Evolutionary conservation across 2,329 filamentous ascomycete genomes (phyloP), one percentile per base, ranked within the genome.

Genomic region (Diaporthe vexans): DNA sequence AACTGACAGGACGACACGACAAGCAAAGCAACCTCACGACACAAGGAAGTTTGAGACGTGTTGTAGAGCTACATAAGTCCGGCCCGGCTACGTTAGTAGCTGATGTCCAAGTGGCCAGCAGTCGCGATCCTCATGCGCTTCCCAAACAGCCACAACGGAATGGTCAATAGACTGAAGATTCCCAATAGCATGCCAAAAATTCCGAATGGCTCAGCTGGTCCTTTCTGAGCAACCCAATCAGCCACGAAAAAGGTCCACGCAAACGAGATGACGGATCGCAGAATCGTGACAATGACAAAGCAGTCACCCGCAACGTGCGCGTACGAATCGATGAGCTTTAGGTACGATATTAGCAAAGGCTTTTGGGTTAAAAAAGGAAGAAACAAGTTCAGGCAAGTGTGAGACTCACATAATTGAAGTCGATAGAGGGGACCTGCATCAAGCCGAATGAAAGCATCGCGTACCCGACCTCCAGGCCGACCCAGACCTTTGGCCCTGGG

Each of bases 181-280:
- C 85, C 87, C 85, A 89, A 86, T 2, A 89, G 77, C 79, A 86
- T 85, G 0, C 85, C 86, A 75, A 89, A 89, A 4, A 89, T 84
- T 0, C 88, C 88, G 78, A 90, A 90, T 0, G 87, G 84, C 70
- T 87, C 80, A 0, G 88, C 84, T 1, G 84, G 77, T 0, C 88
- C 88, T 0, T 78, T 79, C 0, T 80, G 63, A 1, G 80, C 77
- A 0, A 88, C 82, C 88, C 88, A 90, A 5, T 84, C 80, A 3
- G 83, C 83, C 0, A 87, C 85, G 58, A 90, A 89, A 72, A 89
- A 89, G 0, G 86, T 88, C 87, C 88, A 90, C 0, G 86, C 84
- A 76, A 90, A 90, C 0, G 85, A 83, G 11, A 91, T 84, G 7
- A 89, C 79, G 15, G 86, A 83, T 4, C 88, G 83, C 21, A 86